A percentile compares a stretch with the other conserved stretches of the same genome.
Conservation (phyloP, 2,329 filamentous ascomycete species). For the Tolypocladium nubicola region DNA sequence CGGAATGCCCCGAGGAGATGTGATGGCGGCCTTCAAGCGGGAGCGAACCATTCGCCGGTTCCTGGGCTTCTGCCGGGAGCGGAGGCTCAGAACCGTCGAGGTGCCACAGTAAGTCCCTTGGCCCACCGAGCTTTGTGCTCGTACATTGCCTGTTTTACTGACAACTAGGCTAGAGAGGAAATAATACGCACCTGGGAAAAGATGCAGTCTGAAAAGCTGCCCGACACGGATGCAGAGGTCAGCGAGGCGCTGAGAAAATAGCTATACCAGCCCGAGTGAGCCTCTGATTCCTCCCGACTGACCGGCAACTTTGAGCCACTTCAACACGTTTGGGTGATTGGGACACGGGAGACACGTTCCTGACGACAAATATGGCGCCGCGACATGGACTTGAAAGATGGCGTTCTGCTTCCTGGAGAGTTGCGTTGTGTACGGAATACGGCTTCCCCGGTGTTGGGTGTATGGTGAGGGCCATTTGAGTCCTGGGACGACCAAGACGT, state of each 20-base stretch:
- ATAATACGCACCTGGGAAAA: constrained; percentile 22
- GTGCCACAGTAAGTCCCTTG: constrained; percentile 26
- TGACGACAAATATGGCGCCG: not conserved
- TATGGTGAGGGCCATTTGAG: not conserved
- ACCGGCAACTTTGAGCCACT: not conserved
- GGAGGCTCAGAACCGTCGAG: constrained; percentile 29
- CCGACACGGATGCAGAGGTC: constrained; percentile 14
- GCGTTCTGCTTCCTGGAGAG: not conserved
- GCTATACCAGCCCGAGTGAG: constrained; percentile 7
- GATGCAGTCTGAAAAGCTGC: constrained; percentile 22
- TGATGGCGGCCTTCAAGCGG: constrained; percentile 42
- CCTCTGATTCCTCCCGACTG: not conserved
- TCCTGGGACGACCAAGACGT: not conserved
- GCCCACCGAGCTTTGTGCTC: not conserved
- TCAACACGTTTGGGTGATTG: not conserved
- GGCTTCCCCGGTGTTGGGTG: not conserved
- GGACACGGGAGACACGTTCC: not conserved
- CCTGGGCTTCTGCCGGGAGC: constrained; percentile 33
- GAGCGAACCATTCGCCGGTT: constrained; percentile 42
- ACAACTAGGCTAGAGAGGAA: constrained; percentile 16
- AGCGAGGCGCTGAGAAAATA: constrained; percentile 14
- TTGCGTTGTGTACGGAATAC: not conserved
- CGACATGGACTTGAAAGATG: not conserved
- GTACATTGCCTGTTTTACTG: constrained; percentile 7
- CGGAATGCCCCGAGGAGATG: constrained; percentile 28